Base-by-base conservation (phyloP, 306 rosid genomes). In the Pueraria montana region DNA sequence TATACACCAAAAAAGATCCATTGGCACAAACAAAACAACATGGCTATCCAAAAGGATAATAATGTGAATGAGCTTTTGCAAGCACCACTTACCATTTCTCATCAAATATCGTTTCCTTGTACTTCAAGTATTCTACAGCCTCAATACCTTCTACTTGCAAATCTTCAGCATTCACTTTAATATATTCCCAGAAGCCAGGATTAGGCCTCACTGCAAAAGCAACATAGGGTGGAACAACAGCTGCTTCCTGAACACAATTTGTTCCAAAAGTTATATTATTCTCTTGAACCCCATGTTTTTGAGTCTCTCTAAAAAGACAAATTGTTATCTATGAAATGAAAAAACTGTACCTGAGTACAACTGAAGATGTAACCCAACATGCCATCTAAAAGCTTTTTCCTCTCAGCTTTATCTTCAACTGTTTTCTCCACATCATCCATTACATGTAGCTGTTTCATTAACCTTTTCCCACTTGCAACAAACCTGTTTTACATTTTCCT, bases 171-270 rank as follows among this genome's bases (percentile, higher is more conserved):
- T 80, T 89, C 58, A 94, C 97, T 86, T 87, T 86, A 21, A 92
- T 87, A 81, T n/a, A 96, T 83, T 96, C 99, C 99, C 98, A 96
- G 55, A 72, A 84, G 6, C 99, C 99, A 34, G 99, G 99, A 84
- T 87, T 85, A 18, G 94, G 99, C 83, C 99, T 90, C 24, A 92
- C 87, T 26, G 99, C 91, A 76, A 96, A 96, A 58, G 92, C 92
- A 84, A 96, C 91, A 89, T 90, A 18, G 4, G 99, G 99, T 75
- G 99, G 99, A 73, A 85, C 21, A 55, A 92, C 91, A 66, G 89
- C 90, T 8, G 98, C 99, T 55, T 92, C 99, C 94, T 94, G 87
- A 58, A 87, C 77, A 74, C 45, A 53, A 6, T 32, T 80, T 24
- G 49, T 76, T 20, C 48, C 46, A 27, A n/a, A 48, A 65, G 71